phyloP scores from a whole-genome alignment of 331 rosid species.

The Telfairia occidentalis region DNA sequence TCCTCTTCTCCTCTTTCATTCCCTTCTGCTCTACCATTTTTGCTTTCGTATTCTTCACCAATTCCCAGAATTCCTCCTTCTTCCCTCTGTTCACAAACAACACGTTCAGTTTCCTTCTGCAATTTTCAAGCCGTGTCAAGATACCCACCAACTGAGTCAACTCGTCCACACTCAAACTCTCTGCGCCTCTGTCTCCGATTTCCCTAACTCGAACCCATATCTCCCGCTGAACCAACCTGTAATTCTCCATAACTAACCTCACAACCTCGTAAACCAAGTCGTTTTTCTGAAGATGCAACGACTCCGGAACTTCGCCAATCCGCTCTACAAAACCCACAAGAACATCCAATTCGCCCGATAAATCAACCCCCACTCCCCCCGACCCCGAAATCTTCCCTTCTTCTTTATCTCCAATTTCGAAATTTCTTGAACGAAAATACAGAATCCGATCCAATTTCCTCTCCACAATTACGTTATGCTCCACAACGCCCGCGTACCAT shows the following conservation, averaged over 20 bases:
- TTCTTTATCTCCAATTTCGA: not conserved
- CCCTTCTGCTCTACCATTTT: constrained; percentile 23
- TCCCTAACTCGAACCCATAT: constrained; percentile 31
- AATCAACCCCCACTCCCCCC: too few relatives aligned
- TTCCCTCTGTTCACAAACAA: constrained; percentile 47
- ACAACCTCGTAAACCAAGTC: constrained; percentile 54
- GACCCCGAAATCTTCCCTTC: constrained; percentile 7
- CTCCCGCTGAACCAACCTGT: constrained; percentile 46
- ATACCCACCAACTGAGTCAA: constrained; percentile 31
- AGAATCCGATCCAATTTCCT: constrained; percentile 39
- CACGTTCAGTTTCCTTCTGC: constrained; percentile 27
- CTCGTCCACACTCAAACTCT: constrained; percentile 30
- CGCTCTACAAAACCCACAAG: constrained; percentile 42
- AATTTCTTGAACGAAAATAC: not conserved
- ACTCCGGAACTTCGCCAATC: constrained; percentile 37
- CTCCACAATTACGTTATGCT: constrained; percentile 36
- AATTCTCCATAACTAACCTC: constrained; percentile 46
- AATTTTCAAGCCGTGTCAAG: constrained; percentile 29
- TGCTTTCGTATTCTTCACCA: constrained; percentile 23
- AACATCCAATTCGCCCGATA: constrained; percentile 29
- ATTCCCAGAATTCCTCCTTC: constrained; percentile 56
- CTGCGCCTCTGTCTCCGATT: constrained; percentile 22
- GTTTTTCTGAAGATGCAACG: constrained; percentile 38
- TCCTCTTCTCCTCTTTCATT: constrained; percentile 34
- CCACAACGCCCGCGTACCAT: constrained; percentile 55